A percentile compares a stretch with the other conserved stretches of the same genome.
phyloP scores from a whole-genome alignment of 139 green algal species.

The Zygnema cylindricum region DNA sequence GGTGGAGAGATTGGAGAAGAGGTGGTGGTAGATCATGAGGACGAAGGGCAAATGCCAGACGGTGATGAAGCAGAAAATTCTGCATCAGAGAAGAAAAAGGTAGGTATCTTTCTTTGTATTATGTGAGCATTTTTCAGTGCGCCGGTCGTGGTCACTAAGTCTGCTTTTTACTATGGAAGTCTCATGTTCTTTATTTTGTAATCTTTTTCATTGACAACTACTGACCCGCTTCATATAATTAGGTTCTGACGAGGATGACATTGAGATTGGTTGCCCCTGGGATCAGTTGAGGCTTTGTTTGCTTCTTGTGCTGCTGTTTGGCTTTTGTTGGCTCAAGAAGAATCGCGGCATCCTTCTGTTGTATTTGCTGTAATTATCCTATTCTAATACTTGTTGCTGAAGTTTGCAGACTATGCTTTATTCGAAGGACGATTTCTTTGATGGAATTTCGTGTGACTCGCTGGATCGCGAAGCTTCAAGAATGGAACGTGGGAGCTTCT shows the following conservation, averaged over 20 bases:
- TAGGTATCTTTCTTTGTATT: not conserved
- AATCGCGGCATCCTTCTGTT: no score
- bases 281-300: no score
- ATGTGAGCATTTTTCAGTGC: not conserved
- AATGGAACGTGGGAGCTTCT: constrained; percentile 5
- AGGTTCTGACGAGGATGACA: no score
- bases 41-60: not conserved
- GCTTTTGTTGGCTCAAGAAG: no score
- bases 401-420: constrained; percentile 40
- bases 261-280: no score
- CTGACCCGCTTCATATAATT: no score
- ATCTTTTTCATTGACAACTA: no score
- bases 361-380: no score
- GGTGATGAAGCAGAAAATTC: constrained; percentile 19
- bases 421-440: constrained; percentile 63
- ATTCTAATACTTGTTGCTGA: no score
- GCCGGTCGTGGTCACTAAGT: not conserved
- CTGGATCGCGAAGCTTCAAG: constrained; percentile 14
- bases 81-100: not conserved
- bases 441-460: constrained; percentile 52
- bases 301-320: no score
- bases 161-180: no score
- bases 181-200: no score
- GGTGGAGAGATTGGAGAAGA: not conserved
- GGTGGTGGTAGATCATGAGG: not conserved